phyloP scores from a whole-genome alignment of 805 yeast species.

The Starmerella scarabaei region DNA sequence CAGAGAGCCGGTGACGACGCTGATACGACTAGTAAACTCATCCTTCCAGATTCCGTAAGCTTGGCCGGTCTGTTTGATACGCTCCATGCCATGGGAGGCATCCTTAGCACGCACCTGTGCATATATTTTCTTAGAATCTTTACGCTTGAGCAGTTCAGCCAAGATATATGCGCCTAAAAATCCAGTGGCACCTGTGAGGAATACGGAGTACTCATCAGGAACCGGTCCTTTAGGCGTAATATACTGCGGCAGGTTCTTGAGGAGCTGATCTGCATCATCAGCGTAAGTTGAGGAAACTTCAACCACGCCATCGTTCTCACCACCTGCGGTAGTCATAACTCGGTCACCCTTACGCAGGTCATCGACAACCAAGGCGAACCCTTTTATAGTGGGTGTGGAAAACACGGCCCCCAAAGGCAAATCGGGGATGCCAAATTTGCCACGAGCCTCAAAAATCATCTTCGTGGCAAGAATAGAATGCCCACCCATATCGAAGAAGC shows the following conservation, averaged over 20 bases:
- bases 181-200: constrained; percentile 93
- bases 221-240: constrained; percentile 36
- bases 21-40: constrained; percentile 42
- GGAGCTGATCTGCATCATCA: constrained; percentile 53
- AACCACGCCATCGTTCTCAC: constrained; percentile 19
- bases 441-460: constrained; percentile 86
- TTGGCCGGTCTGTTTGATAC: constrained; percentile 60
- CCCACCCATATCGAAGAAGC: constrained; percentile 95
- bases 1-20: constrained; percentile 73
- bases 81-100: constrained; percentile 54
- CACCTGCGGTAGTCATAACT: constrained; percentile 13
- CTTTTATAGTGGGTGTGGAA: constrained; percentile 72
- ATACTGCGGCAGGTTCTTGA: constrained; percentile 33
- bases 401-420: constrained; percentile 84
- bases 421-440: constrained; percentile 53
- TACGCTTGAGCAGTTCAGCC: constrained; percentile 56
- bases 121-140: constrained; percentile 41
- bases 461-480: constrained; percentile 94
- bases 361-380: constrained; percentile 63
- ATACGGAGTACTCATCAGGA: constrained; percentile 38
- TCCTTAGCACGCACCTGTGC: constrained; percentile 87
- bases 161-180: constrained; percentile 86
- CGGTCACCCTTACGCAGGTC: constrained; percentile 36
- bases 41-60: constrained; percentile 77
- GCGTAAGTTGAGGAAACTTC: constrained; percentile 33